phyloP scores from a whole-genome alignment of 345 rosid genomes.

The Cardamine occulta region DNA sequence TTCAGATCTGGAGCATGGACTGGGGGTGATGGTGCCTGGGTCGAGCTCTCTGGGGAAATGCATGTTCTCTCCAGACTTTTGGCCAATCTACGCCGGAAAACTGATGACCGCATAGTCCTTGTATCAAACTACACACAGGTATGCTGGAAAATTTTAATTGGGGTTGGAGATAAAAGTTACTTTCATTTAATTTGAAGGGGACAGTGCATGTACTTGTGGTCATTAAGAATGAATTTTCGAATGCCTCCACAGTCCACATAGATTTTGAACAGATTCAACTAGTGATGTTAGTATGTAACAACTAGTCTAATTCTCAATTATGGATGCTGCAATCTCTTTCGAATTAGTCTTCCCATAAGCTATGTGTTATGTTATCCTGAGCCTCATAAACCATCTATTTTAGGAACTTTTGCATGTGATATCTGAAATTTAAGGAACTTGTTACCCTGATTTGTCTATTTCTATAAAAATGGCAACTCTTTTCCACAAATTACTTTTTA shows the following conservation, averaged over 20 bases:
- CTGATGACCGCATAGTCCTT: slow-evolving; percentile 85
- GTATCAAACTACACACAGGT: slow-evolving; percentile 99
- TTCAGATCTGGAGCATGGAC: slow-evolving; percentile 69
- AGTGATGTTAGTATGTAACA: slow-evolving; percentile 9
- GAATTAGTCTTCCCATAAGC: slow-evolving; percentile 24
- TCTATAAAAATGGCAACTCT: slow-evolving; percentile 10
- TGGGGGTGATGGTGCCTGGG: slow-evolving; percentile 55
- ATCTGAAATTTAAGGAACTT: slow-evolving; percentile 1
- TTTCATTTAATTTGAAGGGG: slow-evolving; percentile 13
- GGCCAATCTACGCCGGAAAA: slow-evolving; percentile 49
- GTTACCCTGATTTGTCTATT: background rate
- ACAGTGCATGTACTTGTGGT: slow-evolving; percentile 14
- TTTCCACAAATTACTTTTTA: background rate
- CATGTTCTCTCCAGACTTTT: slow-evolving; percentile 89
- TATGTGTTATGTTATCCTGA: slow-evolving; percentile 22
- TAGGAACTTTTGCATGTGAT: slow-evolving; percentile 21
- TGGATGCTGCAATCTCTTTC: slow-evolving; percentile 13
- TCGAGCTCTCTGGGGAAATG: slow-evolving; percentile 98
- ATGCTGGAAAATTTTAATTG: slow-evolving; percentile 23
- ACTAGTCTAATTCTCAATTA: background rate
- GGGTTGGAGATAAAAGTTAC: slow-evolving; percentile 7
- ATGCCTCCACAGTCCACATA: slow-evolving; percentile 22
- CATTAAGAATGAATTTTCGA: slow-evolving; percentile 4
- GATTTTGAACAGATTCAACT: slow-evolving; percentile 22
- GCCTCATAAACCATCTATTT: slow-evolving; percentile 16